Percentiles rank a stretch among this genome's conserved stretches.
phyloP scores from a whole-genome alignment of 2,329 filamentous ascomycete species.

The Emergomyces orientalis region DNA sequence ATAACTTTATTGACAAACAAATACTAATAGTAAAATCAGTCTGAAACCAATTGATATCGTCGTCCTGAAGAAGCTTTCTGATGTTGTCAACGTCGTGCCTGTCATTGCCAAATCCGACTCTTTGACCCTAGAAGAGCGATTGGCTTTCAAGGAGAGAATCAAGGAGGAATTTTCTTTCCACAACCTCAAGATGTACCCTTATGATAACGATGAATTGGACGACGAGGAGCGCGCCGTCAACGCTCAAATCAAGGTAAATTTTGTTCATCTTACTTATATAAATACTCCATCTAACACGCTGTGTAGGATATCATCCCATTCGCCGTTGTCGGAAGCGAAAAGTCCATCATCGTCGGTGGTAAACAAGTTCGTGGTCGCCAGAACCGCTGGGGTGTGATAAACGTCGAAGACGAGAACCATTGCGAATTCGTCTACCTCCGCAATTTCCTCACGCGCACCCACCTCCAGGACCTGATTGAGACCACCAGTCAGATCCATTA shows the following conservation, averaged over 20 bases:
- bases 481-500: conserved; percentile 99
- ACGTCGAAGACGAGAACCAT: conserved; percentile 98
- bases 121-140: conserved; percentile 87
- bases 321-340: conserved; percentile 95
- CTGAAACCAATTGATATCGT: conserved; percentile 99
- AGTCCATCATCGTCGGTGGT: conserved; percentile 93
- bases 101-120: conserved; percentile 98
- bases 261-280: background rate
- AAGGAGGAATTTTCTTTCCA: conserved; percentile 99
- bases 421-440: conserved; percentile 98
- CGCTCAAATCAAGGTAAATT: conserved; percentile 82
- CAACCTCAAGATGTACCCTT: conserved; percentile 99
- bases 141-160: conserved; percentile 96
- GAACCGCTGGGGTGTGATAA: conserved; percentile 99
- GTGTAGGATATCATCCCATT: conserved; percentile 86
- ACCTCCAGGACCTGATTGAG: conserved; percentile 97
- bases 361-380: conserved; percentile 96
- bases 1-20: too few relatives aligned
- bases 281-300: background rate
- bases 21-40: conserved; percentile 21
- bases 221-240: conserved; percentile 92
- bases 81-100: conserved; percentile 97
- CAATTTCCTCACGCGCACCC: conserved; percentile 96
- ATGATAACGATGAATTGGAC: conserved; percentile 98
- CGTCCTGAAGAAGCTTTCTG: conserved; percentile 97